phyloP scores from a whole-genome alignment of 1,284 basidiomycete species.

The Ceratobasidium sp. region DNA sequence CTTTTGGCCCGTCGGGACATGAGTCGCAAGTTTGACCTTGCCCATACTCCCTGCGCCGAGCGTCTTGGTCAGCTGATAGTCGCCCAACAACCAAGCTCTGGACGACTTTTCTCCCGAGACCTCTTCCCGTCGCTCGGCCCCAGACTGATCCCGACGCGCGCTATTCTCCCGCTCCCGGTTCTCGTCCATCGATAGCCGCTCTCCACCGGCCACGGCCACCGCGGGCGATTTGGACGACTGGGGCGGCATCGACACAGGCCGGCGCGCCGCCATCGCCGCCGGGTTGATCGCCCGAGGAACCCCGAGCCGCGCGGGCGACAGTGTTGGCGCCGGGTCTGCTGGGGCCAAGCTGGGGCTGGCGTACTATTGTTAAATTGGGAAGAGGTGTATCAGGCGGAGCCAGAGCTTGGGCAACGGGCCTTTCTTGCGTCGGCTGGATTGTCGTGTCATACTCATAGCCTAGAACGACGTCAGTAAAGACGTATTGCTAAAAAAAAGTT shows the following conservation, averaged over 20 bases:
- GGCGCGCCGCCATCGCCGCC: slow-evolving; percentile 56
- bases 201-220: slow-evolving; percentile 35
- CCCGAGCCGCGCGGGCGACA: slow-evolving; percentile 34
- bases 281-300: slow-evolving; percentile 45
- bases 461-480: slow-evolving; percentile 19
- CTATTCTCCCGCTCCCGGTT: slow-evolving; percentile 62
- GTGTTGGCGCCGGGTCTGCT: slow-evolving; percentile 38
- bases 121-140: slow-evolving; percentile 28
- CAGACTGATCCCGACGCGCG: slow-evolving; percentile 64
- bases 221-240: slow-evolving; percentile 62
- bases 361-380: slow-evolving; percentile 52
- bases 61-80: slow-evolving; percentile 97
- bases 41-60: slow-evolving; percentile 99
- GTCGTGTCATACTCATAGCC: slow-evolving; percentile 73
- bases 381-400: slow-evolving; percentile 52
- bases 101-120: slow-evolving; percentile 35
- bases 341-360: slow-evolving; percentile 48
- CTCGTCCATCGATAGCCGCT: slow-evolving; percentile 43
- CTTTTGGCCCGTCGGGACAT: slow-evolving; percentile 92
- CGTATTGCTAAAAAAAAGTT: no score
- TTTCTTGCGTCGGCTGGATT: slow-evolving; percentile 55
- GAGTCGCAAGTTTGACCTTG: slow-evolving; percentile 96
- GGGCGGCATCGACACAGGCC: slow-evolving; percentile 79
- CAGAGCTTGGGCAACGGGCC: slow-evolving; percentile 56
- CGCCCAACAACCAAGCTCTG: slow-evolving; percentile 74